These are phyloP conservation scores for Tylopilus sp. DNA, from an alignment of 768 basidiomycete genomes.

Conservation along the genomic window DNA sequence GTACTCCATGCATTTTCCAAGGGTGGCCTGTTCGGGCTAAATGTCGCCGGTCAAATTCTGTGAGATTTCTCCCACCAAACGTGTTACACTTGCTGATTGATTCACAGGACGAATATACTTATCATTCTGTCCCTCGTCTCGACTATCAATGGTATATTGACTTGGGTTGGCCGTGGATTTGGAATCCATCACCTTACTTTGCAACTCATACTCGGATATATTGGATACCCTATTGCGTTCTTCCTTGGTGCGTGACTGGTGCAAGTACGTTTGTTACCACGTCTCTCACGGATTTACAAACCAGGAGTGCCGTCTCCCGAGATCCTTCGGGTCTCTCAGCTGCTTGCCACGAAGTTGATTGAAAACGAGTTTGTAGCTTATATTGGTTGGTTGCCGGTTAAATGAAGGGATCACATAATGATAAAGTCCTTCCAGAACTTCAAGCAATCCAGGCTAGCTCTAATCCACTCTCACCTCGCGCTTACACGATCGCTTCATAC, in stretches of 20 bases:
- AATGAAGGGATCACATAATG: background rate
- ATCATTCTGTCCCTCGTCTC: conserved; percentile 82
- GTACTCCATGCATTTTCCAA: conserved; percentile 86
- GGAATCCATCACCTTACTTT: conserved; percentile 80
- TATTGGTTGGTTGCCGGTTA: conserved; percentile 26
- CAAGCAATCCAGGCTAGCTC: conserved; percentile 44
- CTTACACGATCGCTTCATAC: conserved; percentile 81
- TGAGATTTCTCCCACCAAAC: conserved; percentile 32
- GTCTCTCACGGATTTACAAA: background rate
- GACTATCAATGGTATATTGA: conserved; percentile 78
- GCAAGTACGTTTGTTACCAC: background rate
- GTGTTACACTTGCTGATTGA: conserved; percentile 6
- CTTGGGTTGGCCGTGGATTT: conserved; percentile 86
- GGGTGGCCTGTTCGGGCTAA: conserved; percentile 80
- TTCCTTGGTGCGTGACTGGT: conserved; percentile 45
- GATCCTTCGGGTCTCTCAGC: conserved; percentile 74
- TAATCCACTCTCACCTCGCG: conserved; percentile 63
- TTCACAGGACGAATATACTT: conserved; percentile 69
- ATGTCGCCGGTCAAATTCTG: conserved; percentile 87
- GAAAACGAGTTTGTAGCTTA: conserved; percentile 89
- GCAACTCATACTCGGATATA: conserved; percentile 79
- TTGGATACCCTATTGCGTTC: conserved; percentile 87
- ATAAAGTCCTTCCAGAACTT: conserved; percentile 27
- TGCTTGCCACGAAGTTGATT: conserved; percentile 83
- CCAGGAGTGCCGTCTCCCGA: conserved; percentile 73